Conservation (phyloP, 2,329 filamentous ascomycete genomes). For the Cladobotryum protrusum region DNA sequence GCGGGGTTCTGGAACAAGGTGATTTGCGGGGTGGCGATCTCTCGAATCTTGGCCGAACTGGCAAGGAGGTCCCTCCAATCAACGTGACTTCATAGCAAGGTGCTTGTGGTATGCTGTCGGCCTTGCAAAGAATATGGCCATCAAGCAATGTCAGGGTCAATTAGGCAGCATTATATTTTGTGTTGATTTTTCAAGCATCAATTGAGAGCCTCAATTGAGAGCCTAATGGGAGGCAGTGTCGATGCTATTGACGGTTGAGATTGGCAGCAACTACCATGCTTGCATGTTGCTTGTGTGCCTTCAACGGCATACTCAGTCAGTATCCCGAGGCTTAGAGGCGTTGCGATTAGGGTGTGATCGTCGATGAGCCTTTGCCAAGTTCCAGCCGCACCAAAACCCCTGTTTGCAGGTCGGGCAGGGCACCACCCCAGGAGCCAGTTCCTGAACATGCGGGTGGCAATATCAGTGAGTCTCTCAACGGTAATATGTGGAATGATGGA, state of each 20-base stretch:
- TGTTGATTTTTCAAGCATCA: too few relatives aligned
- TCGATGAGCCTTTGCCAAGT: background rate
- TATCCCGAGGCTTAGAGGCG: background rate
- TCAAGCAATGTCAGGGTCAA: background rate
- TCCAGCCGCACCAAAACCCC: background rate
- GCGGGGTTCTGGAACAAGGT: conserved; percentile 11
- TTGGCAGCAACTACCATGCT: background rate
- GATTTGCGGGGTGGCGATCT: conserved; percentile 11
- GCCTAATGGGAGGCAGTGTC: too few relatives aligned
- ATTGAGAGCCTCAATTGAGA: too few relatives aligned
- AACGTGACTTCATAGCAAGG: too few relatives aligned
- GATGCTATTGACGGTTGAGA: background rate
- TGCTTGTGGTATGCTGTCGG: too few relatives aligned
- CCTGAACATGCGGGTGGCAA: too few relatives aligned
- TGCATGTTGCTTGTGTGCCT: background rate
- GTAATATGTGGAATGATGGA: too few relatives aligned
- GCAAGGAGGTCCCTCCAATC: background rate
- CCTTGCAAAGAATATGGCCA: background rate
- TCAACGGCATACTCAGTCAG: background rate
- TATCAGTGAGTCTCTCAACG: too few relatives aligned
- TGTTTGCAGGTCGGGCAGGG: too few relatives aligned
- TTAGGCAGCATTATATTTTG: background rate
- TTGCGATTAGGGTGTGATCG: background rate
- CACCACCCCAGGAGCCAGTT: too few relatives aligned
- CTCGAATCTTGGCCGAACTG: background rate